A percentile compares a stretch with the other conserved stretches of the same genome.
These are phyloP conservation scores for Nymphaea colorata DNA, from an alignment of 164 flowering plant species.

Conservation along the genomic window DNA sequence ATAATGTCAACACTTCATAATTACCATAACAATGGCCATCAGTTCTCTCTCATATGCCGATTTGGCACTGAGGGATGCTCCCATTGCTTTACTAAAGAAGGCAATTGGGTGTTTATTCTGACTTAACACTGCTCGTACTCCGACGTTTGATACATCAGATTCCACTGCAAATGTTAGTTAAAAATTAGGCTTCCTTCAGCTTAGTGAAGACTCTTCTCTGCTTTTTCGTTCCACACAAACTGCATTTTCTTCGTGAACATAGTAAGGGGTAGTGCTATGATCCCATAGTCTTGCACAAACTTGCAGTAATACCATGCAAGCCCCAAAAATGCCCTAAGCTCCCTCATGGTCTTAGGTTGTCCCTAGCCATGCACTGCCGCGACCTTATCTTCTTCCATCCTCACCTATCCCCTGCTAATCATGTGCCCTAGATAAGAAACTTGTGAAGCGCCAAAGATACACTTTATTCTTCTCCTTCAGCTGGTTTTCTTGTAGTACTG, in stretches of 20 bases:
- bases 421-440: conserved; percentile 1
- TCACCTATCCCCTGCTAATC: not conserved
- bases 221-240: not conserved
- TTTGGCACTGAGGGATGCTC: not conserved
- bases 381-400: not conserved
- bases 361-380: not conserved
- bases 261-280: not conserved
- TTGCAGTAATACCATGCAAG: not conserved
- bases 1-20: not conserved
- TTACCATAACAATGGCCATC: not conserved
- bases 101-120: conserved; percentile 1
- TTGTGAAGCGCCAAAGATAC: not conserved
- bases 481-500: not conserved
- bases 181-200: not conserved
- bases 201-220: not conserved
- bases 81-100: not conserved
- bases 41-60: not conserved
- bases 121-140: not conserved
- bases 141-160: conserved; percentile 1
- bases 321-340: not conserved
- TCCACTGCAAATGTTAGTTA: not conserved
- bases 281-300: not conserved
- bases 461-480: not conserved
- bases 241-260: not conserved
- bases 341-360: not conserved